Conservation (phyloP, 257 asterid species). For the Solanum clarkiae region DNA sequence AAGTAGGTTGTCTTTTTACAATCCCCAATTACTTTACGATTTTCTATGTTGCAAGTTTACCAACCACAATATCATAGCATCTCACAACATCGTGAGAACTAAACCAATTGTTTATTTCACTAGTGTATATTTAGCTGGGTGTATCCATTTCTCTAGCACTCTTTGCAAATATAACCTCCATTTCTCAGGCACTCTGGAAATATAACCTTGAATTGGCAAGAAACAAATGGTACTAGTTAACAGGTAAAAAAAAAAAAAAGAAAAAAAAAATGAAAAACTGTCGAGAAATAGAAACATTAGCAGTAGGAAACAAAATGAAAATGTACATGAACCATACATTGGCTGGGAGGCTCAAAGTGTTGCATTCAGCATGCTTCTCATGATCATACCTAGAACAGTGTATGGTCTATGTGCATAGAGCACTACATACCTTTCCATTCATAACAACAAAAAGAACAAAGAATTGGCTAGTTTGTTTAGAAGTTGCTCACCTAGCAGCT, state of each 20-base stretch:
- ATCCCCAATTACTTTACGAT: background rate
- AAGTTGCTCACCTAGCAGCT: background rate
- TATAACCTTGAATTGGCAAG: background rate
- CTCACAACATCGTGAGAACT: background rate
- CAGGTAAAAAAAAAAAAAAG: too few relatives aligned
- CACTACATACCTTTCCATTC: background rate
- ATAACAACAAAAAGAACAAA: background rate
- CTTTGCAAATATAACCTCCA: background rate
- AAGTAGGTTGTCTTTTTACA: background rate
- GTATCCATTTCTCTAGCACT: background rate
- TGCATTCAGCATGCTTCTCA: background rate
- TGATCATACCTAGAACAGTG: background rate
- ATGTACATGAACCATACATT: background rate
- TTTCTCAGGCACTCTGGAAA: too few relatives aligned
- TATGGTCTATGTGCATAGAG: background rate
- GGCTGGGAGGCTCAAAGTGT: background rate
- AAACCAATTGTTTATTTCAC: background rate
- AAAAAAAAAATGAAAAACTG: background rate
- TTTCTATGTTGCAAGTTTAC: background rate
- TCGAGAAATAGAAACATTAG: background rate
- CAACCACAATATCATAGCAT: background rate
- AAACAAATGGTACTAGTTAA: background rate
- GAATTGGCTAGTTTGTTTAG: background rate
- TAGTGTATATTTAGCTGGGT: background rate
- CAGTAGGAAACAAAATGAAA: background rate